phyloP scores from a whole-genome alignment of 2,329 filamentous ascomycete genomes.

The Aspergillus sergii region DNA sequence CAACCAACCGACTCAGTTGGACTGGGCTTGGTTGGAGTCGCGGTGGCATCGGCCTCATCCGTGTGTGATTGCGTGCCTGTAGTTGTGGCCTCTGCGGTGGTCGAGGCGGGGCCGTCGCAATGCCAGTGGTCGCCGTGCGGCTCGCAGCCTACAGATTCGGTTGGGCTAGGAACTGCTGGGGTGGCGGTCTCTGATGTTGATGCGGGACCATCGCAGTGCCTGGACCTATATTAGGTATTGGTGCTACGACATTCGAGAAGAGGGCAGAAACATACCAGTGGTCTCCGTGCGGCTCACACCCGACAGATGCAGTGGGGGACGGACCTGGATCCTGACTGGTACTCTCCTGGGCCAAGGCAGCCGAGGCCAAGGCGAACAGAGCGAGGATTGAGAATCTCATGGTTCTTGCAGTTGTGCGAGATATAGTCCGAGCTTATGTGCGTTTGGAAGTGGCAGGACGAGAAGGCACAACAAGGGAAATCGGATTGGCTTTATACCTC shows the following conservation, averaged over 20 bases:
- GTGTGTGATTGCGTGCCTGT: slow-evolving; percentile 2
- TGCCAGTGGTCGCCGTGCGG: slow-evolving; percentile 29
- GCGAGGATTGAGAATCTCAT: slow-evolving; percentile 24
- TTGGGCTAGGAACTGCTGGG: slow-evolving; percentile 24
- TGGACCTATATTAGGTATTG: slow-evolving; percentile 5
- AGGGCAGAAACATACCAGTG: slow-evolving; percentile 25
- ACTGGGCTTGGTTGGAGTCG: slow-evolving; percentile 13
- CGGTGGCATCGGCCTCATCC: slow-evolving; percentile 11
- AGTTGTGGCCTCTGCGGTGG: slow-evolving; percentile 1
- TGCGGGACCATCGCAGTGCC: slow-evolving; percentile 35
- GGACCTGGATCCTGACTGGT: slow-evolving; percentile 26
- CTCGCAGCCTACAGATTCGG: slow-evolving; percentile 23
- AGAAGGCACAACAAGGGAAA: neutral
- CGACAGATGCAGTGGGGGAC: slow-evolving; percentile 33
- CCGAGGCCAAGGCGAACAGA: slow-evolving; percentile 23
- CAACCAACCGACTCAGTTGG: slow-evolving; percentile 16
- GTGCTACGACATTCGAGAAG: neutral
- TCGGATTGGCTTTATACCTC: neutral
- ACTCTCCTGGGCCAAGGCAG: slow-evolving; percentile 13
- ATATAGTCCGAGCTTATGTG: neutral
- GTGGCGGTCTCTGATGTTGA: slow-evolving; percentile 12
- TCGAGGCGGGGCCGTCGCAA: slow-evolving; percentile 19
- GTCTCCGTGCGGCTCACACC: slow-evolving; percentile 30
- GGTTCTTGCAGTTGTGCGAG: neutral
- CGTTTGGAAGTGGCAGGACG: neutral